Evolutionary conservation across 257 asterid species (phyloP), one percentile per base, ranked within the genome.

Genomic region (Capsicum chinense): DNA sequence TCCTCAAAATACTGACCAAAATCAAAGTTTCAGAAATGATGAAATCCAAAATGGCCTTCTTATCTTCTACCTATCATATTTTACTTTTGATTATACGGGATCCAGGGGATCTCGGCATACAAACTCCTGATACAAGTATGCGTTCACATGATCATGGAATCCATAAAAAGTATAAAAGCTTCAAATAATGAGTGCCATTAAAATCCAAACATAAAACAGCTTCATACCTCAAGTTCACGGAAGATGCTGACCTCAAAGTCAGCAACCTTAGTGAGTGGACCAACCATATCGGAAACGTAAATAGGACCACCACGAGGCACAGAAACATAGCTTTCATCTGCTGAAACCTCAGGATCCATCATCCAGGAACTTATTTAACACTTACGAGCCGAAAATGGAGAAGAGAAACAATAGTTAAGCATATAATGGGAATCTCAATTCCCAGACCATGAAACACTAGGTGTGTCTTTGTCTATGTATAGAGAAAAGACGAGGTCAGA

Each of bases 301-400:
- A 92, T 88, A 12, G 98, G 97, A 19, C 98, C 98, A 63, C 98
- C 98, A 60, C 91, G 95, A 17, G 98, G 98, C 85, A 95, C 84
- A 6, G 98, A 87, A 82, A 90, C 92, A 44, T 79, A 81, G 59
- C 19, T 70, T 63, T 91, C 92, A 79, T 93, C 96, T 83, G 89
- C 93, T 50, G 82, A 88, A 58, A 64, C 92, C 26, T 84, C 92
- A 57, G 71, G 57, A 57, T 79, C 83, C 64, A n/a, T 3, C 78
- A 66, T n/a, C 83, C 1, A 8, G 37, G 16, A 64, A 56, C 35
- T 21, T 11, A 67, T 47, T 50, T 82, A 52, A 26, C 54, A 67
- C 16, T n/a, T 82, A 9, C 9, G 56, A 66, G 37, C 52, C 0
- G 4, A 81, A 82, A 16, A 39, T 21, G 47, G 64, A 48, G 16